phyloP scores from a whole-genome alignment of 176 grass and related monocot genomes.

The Raddia distichophylla region DNA sequence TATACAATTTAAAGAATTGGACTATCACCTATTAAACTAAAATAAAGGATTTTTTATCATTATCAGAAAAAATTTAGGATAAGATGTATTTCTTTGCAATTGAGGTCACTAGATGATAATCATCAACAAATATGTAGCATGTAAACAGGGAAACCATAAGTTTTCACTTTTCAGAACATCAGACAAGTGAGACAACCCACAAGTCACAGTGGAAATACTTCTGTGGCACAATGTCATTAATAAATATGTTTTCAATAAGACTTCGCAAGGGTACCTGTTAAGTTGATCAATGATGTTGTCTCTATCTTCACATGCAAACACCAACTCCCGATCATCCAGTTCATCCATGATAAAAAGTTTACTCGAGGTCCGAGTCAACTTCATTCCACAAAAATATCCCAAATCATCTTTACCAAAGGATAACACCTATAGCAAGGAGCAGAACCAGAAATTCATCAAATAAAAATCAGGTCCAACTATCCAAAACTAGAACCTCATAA shows the following conservation, averaged over 20 bases:
- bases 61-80: conserved; percentile 25
- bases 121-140: conserved; percentile 8
- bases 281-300: conserved; percentile 55
- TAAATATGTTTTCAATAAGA: conserved; percentile 6
- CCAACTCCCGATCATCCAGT: conserved; percentile 57
- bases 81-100: not conserved
- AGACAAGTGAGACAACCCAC: not conserved
- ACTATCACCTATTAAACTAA: not conserved
- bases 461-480: conserved; percentile 27
- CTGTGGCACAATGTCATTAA: conserved; percentile 16
- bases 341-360: conserved; percentile 61
- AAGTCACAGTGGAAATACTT: not conserved
- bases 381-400: conserved; percentile 54
- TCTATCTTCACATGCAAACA: conserved; percentile 67
- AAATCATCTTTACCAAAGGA: conserved; percentile 63
- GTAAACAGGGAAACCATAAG: conserved; percentile 2
- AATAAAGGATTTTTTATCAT: not conserved
- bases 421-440: conserved; percentile 41
- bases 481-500: conserved; percentile 14
- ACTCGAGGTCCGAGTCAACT: conserved; percentile 52
- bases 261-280: conserved; percentile 37
- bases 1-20: not conserved
- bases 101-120: not conserved
- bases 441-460: conserved; percentile 31
- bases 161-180: conserved; percentile 7